Percentiles rank a stretch among this genome's conserved stretches.
These are phyloP conservation scores for Talaromyces proteolyticus DNA, from an alignment of 495 filamentous ascomycete genomes.

Conservation along the genomic window DNA sequence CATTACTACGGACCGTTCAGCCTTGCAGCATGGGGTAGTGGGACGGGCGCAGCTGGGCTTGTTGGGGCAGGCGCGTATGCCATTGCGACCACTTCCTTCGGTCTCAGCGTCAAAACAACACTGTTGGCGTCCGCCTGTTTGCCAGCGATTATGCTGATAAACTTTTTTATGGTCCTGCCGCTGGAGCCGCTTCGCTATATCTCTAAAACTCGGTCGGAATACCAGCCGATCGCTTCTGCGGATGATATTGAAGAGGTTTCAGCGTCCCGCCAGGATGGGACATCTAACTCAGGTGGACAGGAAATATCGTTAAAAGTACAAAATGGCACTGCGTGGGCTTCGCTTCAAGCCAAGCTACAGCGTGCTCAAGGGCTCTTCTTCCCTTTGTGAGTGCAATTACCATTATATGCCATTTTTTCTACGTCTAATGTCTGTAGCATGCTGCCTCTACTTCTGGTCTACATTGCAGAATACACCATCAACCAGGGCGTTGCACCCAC, in stretches of 20 bases:
- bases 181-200: conserved; percentile 43
- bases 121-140: conserved; percentile 72
- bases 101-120: conserved; percentile 62
- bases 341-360: conserved; percentile 42
- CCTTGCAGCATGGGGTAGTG: conserved; percentile 87
- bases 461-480: conserved; percentile 93
- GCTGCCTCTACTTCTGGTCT: conserved; percentile 87
- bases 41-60: conserved; percentile 86
- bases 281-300: conserved; percentile 18
- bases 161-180: conserved; percentile 79
- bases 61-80: conserved; percentile 85
- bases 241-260: conserved; percentile 37
- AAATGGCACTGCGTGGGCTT: conserved; percentile 19
- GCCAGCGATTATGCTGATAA: conserved; percentile 74
- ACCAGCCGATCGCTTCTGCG: conserved; percentile 10
- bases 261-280: conserved; percentile 29
- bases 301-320: conserved; percentile 15
- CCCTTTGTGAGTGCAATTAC: conserved; percentile 52
- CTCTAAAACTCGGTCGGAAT: conserved; percentile 12
- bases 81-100: conserved; percentile 70
- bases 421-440: conserved; percentile 50
- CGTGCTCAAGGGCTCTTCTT: conserved; percentile 53
- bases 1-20: conserved; percentile 92
- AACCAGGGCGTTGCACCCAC: conserved; percentile 91
- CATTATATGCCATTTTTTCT: neutral